Base-by-base conservation (phyloP, 495 filamentous ascomycete species). In the Hypoxylon lenormandii region DNA sequence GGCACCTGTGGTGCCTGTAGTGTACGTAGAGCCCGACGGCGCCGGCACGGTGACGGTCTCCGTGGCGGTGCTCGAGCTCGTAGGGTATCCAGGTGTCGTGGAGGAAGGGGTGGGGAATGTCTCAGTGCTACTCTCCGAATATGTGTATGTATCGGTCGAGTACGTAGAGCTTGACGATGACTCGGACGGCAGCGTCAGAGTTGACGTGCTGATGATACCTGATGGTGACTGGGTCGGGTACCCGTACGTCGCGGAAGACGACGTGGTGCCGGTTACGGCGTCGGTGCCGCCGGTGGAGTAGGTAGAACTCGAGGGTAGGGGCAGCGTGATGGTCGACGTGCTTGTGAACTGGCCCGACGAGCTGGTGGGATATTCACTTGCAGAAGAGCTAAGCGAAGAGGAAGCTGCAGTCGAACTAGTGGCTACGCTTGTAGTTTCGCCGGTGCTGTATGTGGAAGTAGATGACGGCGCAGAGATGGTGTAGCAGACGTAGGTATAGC, bases 401-500 rank as follows among this genome's bases (percentile, higher is more conserved):
- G 37, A 48, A 8, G 48, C 36, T 6, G 30, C 47, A 8, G 33
- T 49, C 15, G 65, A 51, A 21, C 40, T 18, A 4, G 61, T 67
- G 12, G 40, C 53, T 16, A 26, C 63, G 49, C 47, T 55, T 15
- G 69, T 55, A 12, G 69, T 64, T 15, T 55, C 65, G 7, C 47
- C 33, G 0, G 47, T 55, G 43, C 61, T 68, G 40, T 37, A 40
- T 10, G 58, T 54, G 16, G 48, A 46, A 26, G 69, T 52, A 2
- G 62, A 37, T 7, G 64, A 48, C 1, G 70, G 37, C 48, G 15
- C 40, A 1, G 65, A 46, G 23, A 70, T 4, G 26, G 64, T 69
- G 13, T 64, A 56, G 62, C 71, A 74, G 16, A 59, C 47, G 22
- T 53, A 67, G 33, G 59, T 52, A 42, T 72, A 76, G 40, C 58